These are phyloP conservation scores for Leucoagaricus sp. DNA, from an alignment of 1,284 basidiomycete species.

Conservation along the genomic window DNA sequence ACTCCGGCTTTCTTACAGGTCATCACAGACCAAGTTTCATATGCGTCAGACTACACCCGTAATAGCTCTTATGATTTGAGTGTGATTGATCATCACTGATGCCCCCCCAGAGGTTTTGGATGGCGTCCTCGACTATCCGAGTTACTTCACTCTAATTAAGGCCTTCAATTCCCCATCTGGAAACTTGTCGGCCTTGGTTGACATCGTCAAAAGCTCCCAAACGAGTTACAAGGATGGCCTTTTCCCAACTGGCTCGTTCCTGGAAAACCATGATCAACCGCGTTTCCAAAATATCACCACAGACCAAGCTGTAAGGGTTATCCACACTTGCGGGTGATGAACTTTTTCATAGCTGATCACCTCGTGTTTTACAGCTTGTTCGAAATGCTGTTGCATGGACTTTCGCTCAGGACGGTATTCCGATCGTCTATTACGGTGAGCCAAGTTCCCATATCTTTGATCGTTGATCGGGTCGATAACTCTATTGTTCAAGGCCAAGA, in stretches of 20 bases:
- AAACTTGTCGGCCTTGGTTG: slow-evolving; percentile 58
- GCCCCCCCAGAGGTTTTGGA: slow-evolving; percentile 38
- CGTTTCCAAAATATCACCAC: slow-evolving; percentile 57
- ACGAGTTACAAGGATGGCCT: slow-evolving; percentile 47
- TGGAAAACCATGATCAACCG: slow-evolving; percentile 82
- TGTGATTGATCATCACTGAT: neutral
- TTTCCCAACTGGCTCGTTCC: slow-evolving; percentile 67
- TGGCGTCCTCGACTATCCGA: slow-evolving; percentile 67
- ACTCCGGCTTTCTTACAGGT: slow-evolving; percentile 29
- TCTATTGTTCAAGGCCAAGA: slow-evolving; percentile 48
- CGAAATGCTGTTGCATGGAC: slow-evolving; percentile 52
- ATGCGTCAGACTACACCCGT: slow-evolving; percentile 42
- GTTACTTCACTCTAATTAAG: slow-evolving; percentile 59
- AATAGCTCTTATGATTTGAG: slow-evolving; percentile 16
- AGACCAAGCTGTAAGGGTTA: slow-evolving; percentile 41
- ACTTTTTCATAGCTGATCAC: neutral
- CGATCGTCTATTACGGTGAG: slow-evolving; percentile 65
- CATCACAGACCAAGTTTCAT: slow-evolving; percentile 40
- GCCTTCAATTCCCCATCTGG: slow-evolving; percentile 54
- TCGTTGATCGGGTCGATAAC: neutral
- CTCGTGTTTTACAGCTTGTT: slow-evolving; percentile 32
- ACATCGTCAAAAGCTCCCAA: slow-evolving; percentile 45
- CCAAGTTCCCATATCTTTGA: neutral
- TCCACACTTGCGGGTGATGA: neutral
- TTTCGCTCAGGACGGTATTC: slow-evolving; percentile 61